These are phyloP conservation scores for Chenopodium formosanum DNA, from an alignment of 148 eudicot genomes.

Conservation along the genomic window DNA sequence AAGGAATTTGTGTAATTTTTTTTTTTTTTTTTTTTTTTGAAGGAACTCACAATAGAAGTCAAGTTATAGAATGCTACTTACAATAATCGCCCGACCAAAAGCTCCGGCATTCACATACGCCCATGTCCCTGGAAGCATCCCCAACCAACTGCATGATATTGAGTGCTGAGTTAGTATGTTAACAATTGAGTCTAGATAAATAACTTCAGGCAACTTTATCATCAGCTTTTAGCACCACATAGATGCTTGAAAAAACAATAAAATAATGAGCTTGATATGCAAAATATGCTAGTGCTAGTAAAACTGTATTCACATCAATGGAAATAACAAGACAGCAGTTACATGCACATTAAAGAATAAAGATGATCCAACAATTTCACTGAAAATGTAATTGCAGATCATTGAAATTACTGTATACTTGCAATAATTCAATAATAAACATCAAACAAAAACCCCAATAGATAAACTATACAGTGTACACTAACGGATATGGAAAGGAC, in stretches of 20 bases:
- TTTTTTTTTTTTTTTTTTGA: too few relatives aligned
- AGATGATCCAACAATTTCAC: not conserved
- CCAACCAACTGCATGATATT: conserved; percentile 81
- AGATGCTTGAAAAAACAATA: not conserved
- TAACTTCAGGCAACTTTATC: not conserved
- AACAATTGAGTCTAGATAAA: not conserved
- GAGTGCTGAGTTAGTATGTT: not conserved
- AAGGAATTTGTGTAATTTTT: not conserved
- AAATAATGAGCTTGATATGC: not conserved
- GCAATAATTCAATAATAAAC: not conserved
- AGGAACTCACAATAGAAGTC: not conserved
- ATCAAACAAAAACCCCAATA: not conserved
- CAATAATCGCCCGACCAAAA: conserved; percentile 93
- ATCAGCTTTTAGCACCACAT: not conserved
- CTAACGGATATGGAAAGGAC: not conserved
- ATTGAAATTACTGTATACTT: not conserved
- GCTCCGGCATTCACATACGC: conserved; percentile 99
- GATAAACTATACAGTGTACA: not conserved
- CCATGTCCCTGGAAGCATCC: conserved; percentile 98
- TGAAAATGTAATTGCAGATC: not conserved
- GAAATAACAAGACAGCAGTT: not conserved
- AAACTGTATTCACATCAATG: not conserved
- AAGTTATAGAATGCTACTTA: conserved; percentile 42
- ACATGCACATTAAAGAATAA: not conserved
- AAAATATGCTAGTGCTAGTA: conserved; percentile 3